These are phyloP conservation scores for Xerocomellus amylosporus DNA, from an alignment of 768 basidiomycete genomes.

Conservation along the genomic window DNA sequence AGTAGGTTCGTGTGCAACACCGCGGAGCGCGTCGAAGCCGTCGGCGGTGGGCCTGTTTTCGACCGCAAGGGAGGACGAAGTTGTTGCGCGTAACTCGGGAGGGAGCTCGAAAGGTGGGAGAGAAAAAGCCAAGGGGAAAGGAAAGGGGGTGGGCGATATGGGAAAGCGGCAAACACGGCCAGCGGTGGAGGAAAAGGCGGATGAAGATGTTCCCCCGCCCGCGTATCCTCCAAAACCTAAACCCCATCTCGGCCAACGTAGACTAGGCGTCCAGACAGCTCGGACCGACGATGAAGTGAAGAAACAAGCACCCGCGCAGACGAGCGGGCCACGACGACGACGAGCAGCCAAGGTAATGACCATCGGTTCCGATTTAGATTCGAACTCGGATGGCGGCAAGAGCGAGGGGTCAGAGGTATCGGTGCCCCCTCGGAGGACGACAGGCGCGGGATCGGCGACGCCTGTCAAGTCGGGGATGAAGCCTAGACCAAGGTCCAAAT, in stretches of 20 bases:
- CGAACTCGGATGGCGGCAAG: background rate
- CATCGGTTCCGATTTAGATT: conserved; percentile 1
- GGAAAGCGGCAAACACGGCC: background rate
- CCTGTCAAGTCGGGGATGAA: conserved; percentile 30
- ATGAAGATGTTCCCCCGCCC: background rate
- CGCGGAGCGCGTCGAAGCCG: background rate
- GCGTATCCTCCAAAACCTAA: background rate
- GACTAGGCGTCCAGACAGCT: background rate
- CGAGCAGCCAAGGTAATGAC: background rate
- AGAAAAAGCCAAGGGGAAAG: background rate
- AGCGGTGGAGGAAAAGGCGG: background rate
- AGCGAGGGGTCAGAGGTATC: conserved; percentile 4
- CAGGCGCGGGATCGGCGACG: conserved; percentile 5
- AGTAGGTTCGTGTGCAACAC: background rate
- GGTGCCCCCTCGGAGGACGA: conserved; percentile 9
- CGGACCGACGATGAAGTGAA: background rate
- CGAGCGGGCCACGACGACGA: background rate
- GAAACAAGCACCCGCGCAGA: background rate
- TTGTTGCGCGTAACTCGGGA: background rate
- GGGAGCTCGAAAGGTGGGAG: background rate
- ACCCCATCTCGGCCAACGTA: conserved; percentile 1
- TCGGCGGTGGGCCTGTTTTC: conserved; percentile 4
- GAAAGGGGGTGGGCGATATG: background rate
- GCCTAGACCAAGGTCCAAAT: conserved; percentile 17
- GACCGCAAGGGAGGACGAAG: background rate